Evolutionary conservation across 2,329 filamentous ascomycete genomes (phyloP), one percentile per base, ranked within the genome.

Genomic region (Ophiostoma pallidulum): DNA sequence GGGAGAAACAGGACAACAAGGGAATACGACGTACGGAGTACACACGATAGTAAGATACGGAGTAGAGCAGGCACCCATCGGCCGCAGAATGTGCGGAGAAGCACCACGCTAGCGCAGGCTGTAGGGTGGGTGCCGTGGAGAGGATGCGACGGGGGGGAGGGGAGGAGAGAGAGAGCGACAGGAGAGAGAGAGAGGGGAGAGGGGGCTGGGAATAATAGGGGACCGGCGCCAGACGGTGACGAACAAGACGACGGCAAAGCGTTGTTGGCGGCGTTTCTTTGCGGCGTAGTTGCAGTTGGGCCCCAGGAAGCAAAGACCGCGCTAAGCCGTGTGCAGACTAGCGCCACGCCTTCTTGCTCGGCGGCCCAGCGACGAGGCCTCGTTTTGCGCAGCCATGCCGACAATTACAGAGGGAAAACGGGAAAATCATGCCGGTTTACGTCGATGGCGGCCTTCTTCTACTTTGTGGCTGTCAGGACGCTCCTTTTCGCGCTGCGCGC

Each of bases 381-480:
- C n/a, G n/a, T n/a, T n/a, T n/a, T n/a, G n/a, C n/a, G n/a, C 51
- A 58, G 24, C 58, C 47, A 45, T 49, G 41, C 47, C 47, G 37
- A 45, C 37, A 45, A 18, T 13, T 48, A 48, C 46, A 48, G 46
- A 42, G 46, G 31, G 26, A 26, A 48, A 32, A 14, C 28, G 35
- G 16, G n/a, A n/a, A n/a, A n/a, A n/a, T n/a, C n/a, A n/a, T n/a
- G n/a, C n/a, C n/a, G n/a, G n/a, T n/a, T n/a, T n/a, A n/a, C n/a
- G n/a, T n/a, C n/a, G n/a, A n/a, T n/a, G n/a, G n/a, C n/a, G n/a
- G n/a, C n/a, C n/a, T n/a, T n/a, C n/a, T n/a, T n/a, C n/a, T n/a
- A n/a, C n/a, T n/a, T n/a, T n/a, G n/a, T n/a, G n/a, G n/a, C n/a
- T n/a, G n/a, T n/a, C n/a, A n/a, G n/a, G n/a, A n/a, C n/a, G n/a